Evolutionary conservation across 2,329 filamentous ascomycete species (phyloP).

Genomic region (Penicillium rolfsii): DNA sequence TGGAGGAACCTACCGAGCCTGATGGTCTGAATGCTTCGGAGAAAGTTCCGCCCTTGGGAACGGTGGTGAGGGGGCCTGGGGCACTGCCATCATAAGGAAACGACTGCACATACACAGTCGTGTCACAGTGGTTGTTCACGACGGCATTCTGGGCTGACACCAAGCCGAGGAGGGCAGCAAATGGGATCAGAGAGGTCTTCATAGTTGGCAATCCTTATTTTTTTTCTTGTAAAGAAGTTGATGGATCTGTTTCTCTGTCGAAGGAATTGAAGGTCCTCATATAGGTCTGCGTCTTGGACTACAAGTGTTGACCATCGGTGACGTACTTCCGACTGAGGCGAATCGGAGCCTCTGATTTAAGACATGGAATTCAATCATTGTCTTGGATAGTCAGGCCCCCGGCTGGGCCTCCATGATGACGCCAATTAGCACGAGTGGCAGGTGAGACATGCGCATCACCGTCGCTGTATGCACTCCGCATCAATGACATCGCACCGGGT

Average conservation of each 20-base stretch:
- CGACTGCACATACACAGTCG: conserved; percentile 30
- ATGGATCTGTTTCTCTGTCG: conserved; percentile 12
- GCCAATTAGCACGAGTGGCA: conserved; percentile 21
- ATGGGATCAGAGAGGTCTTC: conserved; percentile 26
- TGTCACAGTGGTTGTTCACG: conserved; percentile 29
- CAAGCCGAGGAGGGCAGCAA: conserved; percentile 26
- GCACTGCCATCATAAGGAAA: conserved; percentile 31
- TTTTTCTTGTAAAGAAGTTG: conserved; percentile 15
- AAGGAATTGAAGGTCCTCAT: conserved; percentile 21
- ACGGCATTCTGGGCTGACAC: conserved; percentile 29
- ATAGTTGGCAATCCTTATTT: conserved; percentile 19
- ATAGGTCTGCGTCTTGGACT: conserved; percentile 19
- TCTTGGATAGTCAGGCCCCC: conserved; percentile 25
- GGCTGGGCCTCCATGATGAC: neutral
- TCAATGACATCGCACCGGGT: conserved; percentile 10
- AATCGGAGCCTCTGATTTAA: conserved; percentile 18
- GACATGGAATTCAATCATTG: conserved; percentile 23
- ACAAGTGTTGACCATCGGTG: conserved; percentile 5
- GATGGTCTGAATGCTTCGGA: conserved; percentile 28
- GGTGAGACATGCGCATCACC: conserved; percentile 31
- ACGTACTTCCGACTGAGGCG: neutral
- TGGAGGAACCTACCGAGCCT: conserved; percentile 27
- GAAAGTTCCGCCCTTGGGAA: conserved; percentile 26
- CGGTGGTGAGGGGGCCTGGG: conserved; percentile 28
- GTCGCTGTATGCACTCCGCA: conserved; percentile 22